Percentiles rank a stretch among this genome's conserved stretches.
Evolutionary conservation across 768 basidiomycete species (phyloP).

Genomic region (Lentinula sp.): DNA sequence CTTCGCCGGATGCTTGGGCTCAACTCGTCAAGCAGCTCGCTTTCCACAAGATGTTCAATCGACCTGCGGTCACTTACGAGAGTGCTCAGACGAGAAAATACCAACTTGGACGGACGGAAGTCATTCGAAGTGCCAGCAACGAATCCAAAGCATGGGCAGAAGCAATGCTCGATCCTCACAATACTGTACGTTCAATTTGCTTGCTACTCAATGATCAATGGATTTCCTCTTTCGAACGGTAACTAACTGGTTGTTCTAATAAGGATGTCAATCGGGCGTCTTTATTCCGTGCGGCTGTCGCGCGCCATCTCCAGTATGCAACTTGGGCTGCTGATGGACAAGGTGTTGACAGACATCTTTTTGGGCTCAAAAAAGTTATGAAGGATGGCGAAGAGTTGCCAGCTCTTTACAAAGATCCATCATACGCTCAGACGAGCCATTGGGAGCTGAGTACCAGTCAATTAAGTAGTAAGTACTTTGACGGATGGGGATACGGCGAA

Average conservation of each 20-base stretch:
- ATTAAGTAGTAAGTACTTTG: conserved; percentile 72
- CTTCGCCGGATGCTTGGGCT: conserved; percentile 91
- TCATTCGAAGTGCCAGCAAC: conserved; percentile 78
- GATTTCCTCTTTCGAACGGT: neutral
- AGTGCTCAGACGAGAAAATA: conserved; percentile 91
- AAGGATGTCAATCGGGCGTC: conserved; percentile 52
- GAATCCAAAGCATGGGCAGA: conserved; percentile 85
- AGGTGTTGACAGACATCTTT: conserved; percentile 94
- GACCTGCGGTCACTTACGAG: conserved; percentile 86
- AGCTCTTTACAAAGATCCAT: conserved; percentile 66
- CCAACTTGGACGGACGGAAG: conserved; percentile 89
- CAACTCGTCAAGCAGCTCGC: conserved; percentile 97
- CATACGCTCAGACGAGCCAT: conserved; percentile 64
- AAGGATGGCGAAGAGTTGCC: conserved; percentile 68
- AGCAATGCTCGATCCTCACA: conserved; percentile 68
- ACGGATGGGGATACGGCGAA: conserved; percentile 98
- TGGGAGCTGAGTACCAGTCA: conserved; percentile 96
- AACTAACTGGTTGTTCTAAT: conserved; percentile 1
- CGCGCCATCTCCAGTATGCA: conserved; percentile 83
- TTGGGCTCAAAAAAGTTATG: conserved; percentile 84
- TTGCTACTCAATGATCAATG: neutral
- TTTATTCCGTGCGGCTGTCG: conserved; percentile 70
- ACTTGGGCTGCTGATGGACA: conserved; percentile 90
- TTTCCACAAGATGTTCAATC: conserved; percentile 76
- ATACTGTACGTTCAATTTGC: conserved; percentile 33